Conservation (phyloP, 495 filamentous ascomycete genomes). For the Neurospora sp. region DNA sequence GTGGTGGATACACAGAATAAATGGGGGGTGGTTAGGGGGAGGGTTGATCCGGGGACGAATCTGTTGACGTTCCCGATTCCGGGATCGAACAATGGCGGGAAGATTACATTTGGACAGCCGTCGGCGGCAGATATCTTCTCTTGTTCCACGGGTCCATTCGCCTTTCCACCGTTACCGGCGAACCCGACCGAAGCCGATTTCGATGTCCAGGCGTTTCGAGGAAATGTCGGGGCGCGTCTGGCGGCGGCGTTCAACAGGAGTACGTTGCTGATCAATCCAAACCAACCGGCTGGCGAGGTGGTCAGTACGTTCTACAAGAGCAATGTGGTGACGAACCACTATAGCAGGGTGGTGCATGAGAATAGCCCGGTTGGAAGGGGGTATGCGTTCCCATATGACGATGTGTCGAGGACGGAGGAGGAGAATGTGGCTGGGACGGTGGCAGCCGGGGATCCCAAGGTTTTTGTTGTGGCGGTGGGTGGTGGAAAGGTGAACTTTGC, state of each 20-base stretch:
- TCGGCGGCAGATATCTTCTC: conserved; percentile 55
- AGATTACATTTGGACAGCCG: conserved; percentile 42
- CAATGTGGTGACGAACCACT: conserved; percentile 55
- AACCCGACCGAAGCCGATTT: conserved; percentile 21
- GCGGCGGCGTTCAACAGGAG: conserved; percentile 60
- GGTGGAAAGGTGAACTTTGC: conserved; percentile 24
- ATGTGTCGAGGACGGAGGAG: conserved; percentile 50
- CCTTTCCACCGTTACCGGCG: conserved; percentile 42
- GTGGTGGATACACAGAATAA: conserved; percentile 53
- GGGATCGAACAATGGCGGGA: conserved; percentile 18
- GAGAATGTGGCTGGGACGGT: conserved; percentile 53
- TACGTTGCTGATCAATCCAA: conserved; percentile 41
- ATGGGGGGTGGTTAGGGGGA: conserved; percentile 39
- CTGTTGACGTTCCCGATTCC: conserved; percentile 37
- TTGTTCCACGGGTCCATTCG: conserved; percentile 49
- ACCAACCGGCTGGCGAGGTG: conserved; percentile 40
- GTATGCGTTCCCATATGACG: conserved; percentile 74
- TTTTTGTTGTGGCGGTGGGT: conserved; percentile 54
- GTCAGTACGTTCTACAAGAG: conserved; percentile 43
- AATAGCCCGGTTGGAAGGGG: conserved; percentile 51
- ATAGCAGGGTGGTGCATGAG: conserved; percentile 54
- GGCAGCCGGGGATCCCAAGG: conserved; percentile 42
- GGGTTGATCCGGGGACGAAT: conserved; percentile 29
- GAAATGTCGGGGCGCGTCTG: conserved; percentile 52
- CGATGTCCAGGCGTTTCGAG: conserved; percentile 4